Evolutionary conservation across 2,329 filamentous ascomycete genomes (phyloP).

Genomic region (Ophiostoma piceae): DNA sequence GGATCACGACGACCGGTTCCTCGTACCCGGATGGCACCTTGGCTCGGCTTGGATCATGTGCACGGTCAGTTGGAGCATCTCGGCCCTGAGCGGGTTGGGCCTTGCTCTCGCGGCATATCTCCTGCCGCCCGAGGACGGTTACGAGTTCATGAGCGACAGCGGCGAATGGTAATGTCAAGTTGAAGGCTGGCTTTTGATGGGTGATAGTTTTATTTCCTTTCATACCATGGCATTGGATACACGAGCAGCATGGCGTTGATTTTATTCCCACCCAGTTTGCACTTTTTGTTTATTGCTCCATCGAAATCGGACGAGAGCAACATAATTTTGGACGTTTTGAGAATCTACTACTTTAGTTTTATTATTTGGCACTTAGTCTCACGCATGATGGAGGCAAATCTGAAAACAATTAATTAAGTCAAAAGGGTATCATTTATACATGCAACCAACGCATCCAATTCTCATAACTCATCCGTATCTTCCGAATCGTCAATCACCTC

Average conservation of each 20-base stretch:
- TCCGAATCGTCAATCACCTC: constrained; percentile 23
- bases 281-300: neutral
- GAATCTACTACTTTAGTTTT: neutral
- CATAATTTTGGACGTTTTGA: neutral
- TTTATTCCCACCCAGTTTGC: neutral
- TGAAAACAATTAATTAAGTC: neutral
- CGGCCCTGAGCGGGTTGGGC: constrained; percentile 49
- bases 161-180: neutral
- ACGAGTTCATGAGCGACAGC: constrained; percentile 36
- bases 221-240: constrained; percentile 3
- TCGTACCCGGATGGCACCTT: constrained; percentile 70
- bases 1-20: constrained; percentile 78
- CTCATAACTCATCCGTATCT: constrained; percentile 26
- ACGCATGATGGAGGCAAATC: neutral
- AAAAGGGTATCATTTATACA: constrained; percentile 20
- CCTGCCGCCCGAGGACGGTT: constrained; percentile 76
- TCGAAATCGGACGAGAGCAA: neutral
- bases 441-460: neutral
- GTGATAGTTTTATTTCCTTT: neutral
- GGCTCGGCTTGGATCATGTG: constrained; percentile 74
- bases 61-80: constrained; percentile 50
- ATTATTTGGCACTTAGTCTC: neutral
- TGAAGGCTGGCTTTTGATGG: neutral
- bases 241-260: constrained; percentile 6
- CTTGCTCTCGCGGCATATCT: constrained; percentile 63